These are phyloP conservation scores for Musa balbisiana DNA, from an alignment of 202 grass and related monocot species.

Conservation along the genomic window DNA sequence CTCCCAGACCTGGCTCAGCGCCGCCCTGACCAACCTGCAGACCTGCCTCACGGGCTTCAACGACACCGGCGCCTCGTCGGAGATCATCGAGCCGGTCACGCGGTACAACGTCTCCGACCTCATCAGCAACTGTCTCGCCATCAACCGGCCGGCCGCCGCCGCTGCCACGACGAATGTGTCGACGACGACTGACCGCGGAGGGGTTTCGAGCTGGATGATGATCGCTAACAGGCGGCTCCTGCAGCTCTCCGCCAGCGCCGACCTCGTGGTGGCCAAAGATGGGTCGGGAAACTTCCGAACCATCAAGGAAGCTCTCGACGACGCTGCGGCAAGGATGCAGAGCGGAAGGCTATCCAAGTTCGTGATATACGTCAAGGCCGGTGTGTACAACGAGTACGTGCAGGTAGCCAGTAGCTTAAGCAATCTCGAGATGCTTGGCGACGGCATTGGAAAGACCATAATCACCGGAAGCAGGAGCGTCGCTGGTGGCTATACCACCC, in stretches of 20 bases:
- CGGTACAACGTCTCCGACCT: slow-evolving; percentile 40
- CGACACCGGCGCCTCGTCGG: slow-evolving; percentile 24
- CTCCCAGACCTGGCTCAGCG: slow-evolving; percentile 44
- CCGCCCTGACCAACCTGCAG: slow-evolving; percentile 36
- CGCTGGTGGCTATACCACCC: slow-evolving; percentile 32
- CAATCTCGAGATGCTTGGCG: slow-evolving; percentile 34
- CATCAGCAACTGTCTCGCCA: slow-evolving; percentile 42
- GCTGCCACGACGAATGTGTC: background rate
- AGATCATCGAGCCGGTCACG: slow-evolving; percentile 26
- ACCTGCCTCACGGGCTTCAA: slow-evolving; percentile 32
- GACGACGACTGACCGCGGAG: background rate
- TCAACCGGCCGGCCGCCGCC: slow-evolving; percentile 19
- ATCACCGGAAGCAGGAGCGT: slow-evolving; percentile 33
- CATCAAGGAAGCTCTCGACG: slow-evolving; percentile 29
- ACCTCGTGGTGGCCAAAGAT: slow-evolving; percentile 31
- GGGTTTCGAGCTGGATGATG: slow-evolving; percentile 21
- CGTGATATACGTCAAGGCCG: slow-evolving; percentile 36
- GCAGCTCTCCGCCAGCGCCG: background rate
- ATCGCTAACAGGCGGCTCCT: slow-evolving; percentile 13
- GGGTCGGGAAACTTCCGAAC: slow-evolving; percentile 36
- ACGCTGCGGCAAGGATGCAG: background rate
- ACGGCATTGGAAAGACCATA: slow-evolving; percentile 36
- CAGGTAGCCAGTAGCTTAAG: slow-evolving; percentile 30
- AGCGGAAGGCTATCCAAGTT: slow-evolving; percentile 8
- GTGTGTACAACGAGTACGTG: slow-evolving; percentile 33